Evolutionary conservation across 148 eudicot genomes (phyloP).

Genomic region (Chenopodium berlandieri): DNA sequence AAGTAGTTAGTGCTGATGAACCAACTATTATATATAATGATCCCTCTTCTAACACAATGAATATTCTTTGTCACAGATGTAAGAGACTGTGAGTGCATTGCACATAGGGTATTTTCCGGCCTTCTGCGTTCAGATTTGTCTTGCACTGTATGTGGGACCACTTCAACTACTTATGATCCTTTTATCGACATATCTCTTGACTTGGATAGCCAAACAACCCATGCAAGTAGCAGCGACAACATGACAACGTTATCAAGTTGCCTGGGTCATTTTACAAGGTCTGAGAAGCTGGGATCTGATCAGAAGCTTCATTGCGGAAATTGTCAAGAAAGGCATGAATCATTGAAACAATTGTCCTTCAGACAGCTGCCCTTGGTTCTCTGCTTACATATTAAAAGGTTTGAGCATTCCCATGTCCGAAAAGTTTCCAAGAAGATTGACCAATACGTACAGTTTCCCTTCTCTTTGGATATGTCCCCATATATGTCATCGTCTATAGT

Average conservation of each 20-base stretch:
- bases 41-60: slow-evolving; percentile 17
- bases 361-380: slow-evolving; percentile 56
- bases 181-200: slow-evolving; percentile 67
- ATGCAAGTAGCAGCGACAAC: slow-evolving; percentile 21
- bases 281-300: slow-evolving; percentile 63
- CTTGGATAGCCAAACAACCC: slow-evolving; percentile 37
- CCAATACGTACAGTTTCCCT: slow-evolving; percentile 61
- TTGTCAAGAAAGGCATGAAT: slow-evolving; percentile 54
- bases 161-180: slow-evolving; percentile 69
- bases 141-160: slow-evolving; percentile 60
- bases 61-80: slow-evolving; percentile 40
- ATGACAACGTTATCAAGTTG: slow-evolving; percentile 47
- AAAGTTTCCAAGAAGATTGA: slow-evolving; percentile 60
- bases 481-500: slow-evolving; percentile 58
- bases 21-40: neutral
- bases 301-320: slow-evolving; percentile 61
- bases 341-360: slow-evolving; percentile 68
- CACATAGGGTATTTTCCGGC: slow-evolving; percentile 64
- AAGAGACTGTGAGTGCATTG: slow-evolving; percentile 65
- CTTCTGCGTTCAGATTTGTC: slow-evolving; percentile 64
- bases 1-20: neutral
- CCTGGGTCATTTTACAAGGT: slow-evolving; percentile 60
- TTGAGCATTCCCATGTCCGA: slow-evolving; percentile 52
- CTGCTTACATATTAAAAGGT: slow-evolving; percentile 63
- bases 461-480: slow-evolving; percentile 62